Evolutionary conservation across 2,329 filamentous ascomycete genomes (phyloP).

Genomic region (Emergomyces orientalis): DNA sequence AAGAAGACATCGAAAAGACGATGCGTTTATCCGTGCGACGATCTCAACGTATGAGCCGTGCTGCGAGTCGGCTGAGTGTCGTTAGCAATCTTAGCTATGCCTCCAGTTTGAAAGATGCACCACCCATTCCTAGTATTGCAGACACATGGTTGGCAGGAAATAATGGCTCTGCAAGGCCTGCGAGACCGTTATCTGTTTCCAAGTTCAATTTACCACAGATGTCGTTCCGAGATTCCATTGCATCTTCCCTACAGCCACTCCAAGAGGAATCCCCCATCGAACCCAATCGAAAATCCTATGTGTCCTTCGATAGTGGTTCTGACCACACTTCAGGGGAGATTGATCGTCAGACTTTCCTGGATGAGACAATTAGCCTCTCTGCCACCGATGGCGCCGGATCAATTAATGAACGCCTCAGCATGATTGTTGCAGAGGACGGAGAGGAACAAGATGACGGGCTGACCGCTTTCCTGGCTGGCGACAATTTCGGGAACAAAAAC

Average conservation of each 20-base stretch:
- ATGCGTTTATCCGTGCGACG: conserved; percentile 85
- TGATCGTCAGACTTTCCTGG: conserved; percentile 74
- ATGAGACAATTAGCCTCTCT: conserved; percentile 64
- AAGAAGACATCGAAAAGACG: conserved; percentile 90
- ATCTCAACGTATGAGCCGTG: conserved; percentile 82
- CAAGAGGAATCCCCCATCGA: conserved; percentile 84
- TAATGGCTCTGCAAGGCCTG: conserved; percentile 40
- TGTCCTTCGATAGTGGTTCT: conserved; percentile 54
- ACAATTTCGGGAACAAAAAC: conserved; percentile 93
- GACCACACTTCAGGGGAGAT: conserved; percentile 66
- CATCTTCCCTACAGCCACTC: conserved; percentile 78
- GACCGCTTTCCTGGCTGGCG: conserved; percentile 78
- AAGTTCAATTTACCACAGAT: conserved; percentile 50
- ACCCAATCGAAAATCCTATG: conserved; percentile 87
- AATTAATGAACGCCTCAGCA: conserved; percentile 69
- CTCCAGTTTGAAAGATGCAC: conserved; percentile 84
- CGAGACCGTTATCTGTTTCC: conserved; percentile 53
- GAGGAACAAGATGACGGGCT: conserved; percentile 87
- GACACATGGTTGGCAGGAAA: conserved; percentile 69
- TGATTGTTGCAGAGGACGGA: conserved; percentile 79
- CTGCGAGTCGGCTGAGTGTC: conserved; percentile 86
- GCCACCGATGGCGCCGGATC: conserved; percentile 56
- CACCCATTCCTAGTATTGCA: conserved; percentile 89
- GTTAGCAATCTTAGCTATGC: conserved; percentile 89
- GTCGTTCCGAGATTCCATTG: conserved; percentile 74